phyloP scores from a whole-genome alignment of 2,329 filamentous ascomycete species.

The Elsinoe fawcettii region DNA sequence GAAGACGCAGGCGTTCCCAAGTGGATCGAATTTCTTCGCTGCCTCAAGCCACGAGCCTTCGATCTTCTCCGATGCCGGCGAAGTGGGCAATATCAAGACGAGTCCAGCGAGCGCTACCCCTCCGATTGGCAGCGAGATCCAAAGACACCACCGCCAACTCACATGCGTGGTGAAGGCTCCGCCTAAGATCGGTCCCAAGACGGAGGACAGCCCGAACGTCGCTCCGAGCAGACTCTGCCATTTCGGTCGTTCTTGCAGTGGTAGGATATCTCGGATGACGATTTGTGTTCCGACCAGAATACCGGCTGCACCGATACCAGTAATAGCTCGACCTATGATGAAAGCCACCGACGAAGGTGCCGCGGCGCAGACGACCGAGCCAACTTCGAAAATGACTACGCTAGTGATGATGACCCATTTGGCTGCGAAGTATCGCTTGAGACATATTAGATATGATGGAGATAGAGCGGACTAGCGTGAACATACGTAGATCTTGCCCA shows the following conservation, averaged over 20 bases:
- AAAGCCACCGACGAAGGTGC: slow-evolving; percentile 43
- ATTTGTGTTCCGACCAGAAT: slow-evolving; percentile 37
- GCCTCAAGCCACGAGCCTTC: slow-evolving; percentile 21
- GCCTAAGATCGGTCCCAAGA: slow-evolving; percentile 46
- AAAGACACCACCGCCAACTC: slow-evolving; percentile 45
- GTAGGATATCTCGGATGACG: slow-evolving; percentile 20
- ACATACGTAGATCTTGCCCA: slow-evolving; percentile 32
- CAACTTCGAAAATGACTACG: slow-evolving; percentile 37
- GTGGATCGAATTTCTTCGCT: slow-evolving; percentile 39
- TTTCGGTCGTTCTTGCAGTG: slow-evolving; percentile 19
- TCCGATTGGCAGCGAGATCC: slow-evolving; percentile 34
- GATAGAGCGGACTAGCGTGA: slow-evolving; percentile 17
- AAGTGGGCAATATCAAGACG: slow-evolving; percentile 31
- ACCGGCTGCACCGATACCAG: slow-evolving; percentile 48
- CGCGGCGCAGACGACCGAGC: slow-evolving; percentile 44
- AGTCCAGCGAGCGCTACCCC: slow-evolving; percentile 30
- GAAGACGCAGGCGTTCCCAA: slow-evolving; percentile 40
- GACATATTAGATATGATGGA: slow-evolving; percentile 17
- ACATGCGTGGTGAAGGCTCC: slow-evolving; percentile 41
- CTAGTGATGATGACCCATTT: slow-evolving; percentile 38
- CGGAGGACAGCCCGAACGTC: slow-evolving; percentile 37
- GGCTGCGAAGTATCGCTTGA: slow-evolving; percentile 32
- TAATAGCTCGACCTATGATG: slow-evolving; percentile 45
- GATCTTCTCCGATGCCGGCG: not conserved
- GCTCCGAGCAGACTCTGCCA: slow-evolving; percentile 28